Base-by-base conservation (phyloP, 2,329 filamentous ascomycete species). In the Pseudocercospora vitis region DNA sequence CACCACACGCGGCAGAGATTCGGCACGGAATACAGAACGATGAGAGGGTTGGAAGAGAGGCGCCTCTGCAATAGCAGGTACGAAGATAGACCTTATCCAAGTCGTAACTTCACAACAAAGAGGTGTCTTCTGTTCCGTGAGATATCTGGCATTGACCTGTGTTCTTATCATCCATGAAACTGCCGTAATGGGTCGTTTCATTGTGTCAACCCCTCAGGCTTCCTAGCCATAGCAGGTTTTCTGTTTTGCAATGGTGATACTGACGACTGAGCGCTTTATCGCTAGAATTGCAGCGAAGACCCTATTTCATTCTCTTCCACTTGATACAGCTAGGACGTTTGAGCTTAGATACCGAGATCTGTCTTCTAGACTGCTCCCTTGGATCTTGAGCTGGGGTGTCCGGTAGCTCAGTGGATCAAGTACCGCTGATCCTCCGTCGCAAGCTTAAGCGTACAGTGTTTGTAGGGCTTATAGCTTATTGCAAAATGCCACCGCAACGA, bases 401-500 rank as follows among this genome's bases (percentile, higher is more conserved):
- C 57, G 3, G 61, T 70, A 11, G 71, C 71, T 3, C 68, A 73
- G 46, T 74, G 71, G 71, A 45, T 73, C 5, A 70, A 70, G 1
- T 73, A 71, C 50, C 69, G 70, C 9, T 6, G 28, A 21, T 46
- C 42, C 11, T 46, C 31, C 12, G 42, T 46, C 5, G 31, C 42
- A 14, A 46, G 23, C 2, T 46, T 26, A 23, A 46, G 42, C 26
- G 42, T 46, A 16, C 42, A 46, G 47, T 40, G 26, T 29, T 11
- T 29, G 26, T 11, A 29, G 76, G 48, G 73, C 70, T 16, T 67
- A 65, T 28, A 73, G 72, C 54, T 52, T 55, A 18, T 61, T 65
- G 2, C 40, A 49, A 8, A 68, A 71, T 44, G 58, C 75, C 7
- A 68, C 28, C 68, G 77, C 32, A 70, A 73, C 55, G 79, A 74